phyloP scores from a whole-genome alignment of 164 flowering plant genomes.

The Vitis riparia region DNA sequence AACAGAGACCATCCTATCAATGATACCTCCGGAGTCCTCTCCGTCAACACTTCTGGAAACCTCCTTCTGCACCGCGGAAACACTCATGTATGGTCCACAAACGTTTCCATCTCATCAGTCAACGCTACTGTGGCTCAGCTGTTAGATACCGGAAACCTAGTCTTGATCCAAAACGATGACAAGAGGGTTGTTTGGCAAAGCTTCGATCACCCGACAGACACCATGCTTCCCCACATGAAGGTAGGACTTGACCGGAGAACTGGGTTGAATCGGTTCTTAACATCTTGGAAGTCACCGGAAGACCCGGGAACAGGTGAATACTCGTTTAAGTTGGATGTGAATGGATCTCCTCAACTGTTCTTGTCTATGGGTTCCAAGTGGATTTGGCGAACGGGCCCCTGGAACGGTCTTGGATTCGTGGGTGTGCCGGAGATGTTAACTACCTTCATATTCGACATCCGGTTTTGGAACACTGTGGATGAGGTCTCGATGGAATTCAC shows the following conservation, averaged over 20 bases:
- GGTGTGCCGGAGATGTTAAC: conserved; percentile 7
- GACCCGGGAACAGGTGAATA: conserved; percentile 40
- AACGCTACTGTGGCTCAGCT: conserved; percentile 21
- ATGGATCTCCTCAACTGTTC: conserved; percentile 23
- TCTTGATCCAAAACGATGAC: conserved; percentile 9
- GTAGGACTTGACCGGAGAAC: conserved; percentile 30
- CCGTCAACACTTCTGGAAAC: conserved; percentile 19
- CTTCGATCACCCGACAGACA: conserved; percentile 47
- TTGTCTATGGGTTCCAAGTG: no score
- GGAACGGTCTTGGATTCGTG: no score
- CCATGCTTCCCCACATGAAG: conserved; percentile 34
- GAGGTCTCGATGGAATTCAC: conserved; percentile 12
- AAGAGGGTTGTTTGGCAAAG: conserved; percentile 39
- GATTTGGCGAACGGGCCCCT: no score
- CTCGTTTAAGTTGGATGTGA: neutral
- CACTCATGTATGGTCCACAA: conserved; percentile 36
- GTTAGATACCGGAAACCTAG: conserved; percentile 42
- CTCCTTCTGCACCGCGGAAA: conserved; percentile 13
- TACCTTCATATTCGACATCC: conserved; percentile 7
- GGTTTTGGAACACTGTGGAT: conserved; percentile 13
- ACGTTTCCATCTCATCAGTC: conserved; percentile 10
- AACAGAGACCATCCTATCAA: conserved; percentile 41
- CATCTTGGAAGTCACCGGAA: conserved; percentile 43
- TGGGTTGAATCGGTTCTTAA: conserved; percentile 30
- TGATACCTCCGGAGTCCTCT: conserved; percentile 23